Evolutionary conservation across 257 asterid genomes (phyloP).

Genomic region (Scutellaria barbata): DNA sequence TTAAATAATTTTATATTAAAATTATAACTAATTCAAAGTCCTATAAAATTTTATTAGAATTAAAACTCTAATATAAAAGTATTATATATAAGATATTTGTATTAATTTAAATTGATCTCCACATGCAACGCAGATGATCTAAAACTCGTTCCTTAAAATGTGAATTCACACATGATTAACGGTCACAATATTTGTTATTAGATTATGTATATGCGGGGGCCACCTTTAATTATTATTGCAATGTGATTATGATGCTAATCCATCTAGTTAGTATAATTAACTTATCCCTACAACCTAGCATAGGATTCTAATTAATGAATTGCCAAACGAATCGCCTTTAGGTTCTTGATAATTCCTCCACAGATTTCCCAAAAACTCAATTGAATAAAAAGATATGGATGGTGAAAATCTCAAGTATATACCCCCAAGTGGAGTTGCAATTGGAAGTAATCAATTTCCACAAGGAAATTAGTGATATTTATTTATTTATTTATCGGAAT

Average conservation of each 20-base stretch:
- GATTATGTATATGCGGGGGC: too few species aligned
- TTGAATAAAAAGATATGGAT: background rate
- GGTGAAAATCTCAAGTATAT: constrained; percentile 10
- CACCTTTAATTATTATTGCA: too few species aligned
- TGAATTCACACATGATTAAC: too few species aligned
- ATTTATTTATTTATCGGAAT: background rate
- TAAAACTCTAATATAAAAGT: too few species aligned
- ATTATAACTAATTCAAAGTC: too few species aligned
- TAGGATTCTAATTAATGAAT: constrained; percentile 47
- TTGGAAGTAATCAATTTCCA: constrained; percentile 12
- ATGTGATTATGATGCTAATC: constrained; percentile 32
- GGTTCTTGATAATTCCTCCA: constrained; percentile 28
- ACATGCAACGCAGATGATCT: too few species aligned
- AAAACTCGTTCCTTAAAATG: too few species aligned
- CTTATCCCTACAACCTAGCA: constrained; percentile 41
- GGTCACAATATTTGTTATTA: too few species aligned
- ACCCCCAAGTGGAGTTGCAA: constrained; percentile 28
- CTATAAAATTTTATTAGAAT: too few species aligned
- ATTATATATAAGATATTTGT: too few species aligned
- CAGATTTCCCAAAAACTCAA: background rate
- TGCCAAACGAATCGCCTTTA: constrained; percentile 36
- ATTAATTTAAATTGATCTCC: too few species aligned
- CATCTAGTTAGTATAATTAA: constrained; percentile 22
- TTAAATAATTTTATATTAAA: too few species aligned
- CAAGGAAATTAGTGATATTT: background rate